Evolutionary conservation across 2,329 filamentous ascomycete species (phyloP).

Genomic region (Scopulariopsis brevicaulis): DNA sequence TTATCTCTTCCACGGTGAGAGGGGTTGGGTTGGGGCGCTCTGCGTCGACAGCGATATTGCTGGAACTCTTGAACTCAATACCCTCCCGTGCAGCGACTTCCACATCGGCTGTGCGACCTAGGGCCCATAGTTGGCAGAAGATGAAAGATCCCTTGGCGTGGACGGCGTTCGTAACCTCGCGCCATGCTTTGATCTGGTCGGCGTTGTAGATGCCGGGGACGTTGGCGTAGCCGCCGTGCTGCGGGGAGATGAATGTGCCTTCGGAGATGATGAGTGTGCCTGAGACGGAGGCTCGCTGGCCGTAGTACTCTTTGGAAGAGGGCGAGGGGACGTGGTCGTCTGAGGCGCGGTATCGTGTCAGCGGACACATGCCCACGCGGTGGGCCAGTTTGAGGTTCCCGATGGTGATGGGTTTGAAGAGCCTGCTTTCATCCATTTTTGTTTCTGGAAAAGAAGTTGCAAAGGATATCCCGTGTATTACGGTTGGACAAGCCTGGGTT

Average conservation of each 20-base stretch:
- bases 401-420: constrained; percentile 31
- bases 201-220: constrained; percentile 46
- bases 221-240: constrained; percentile 23
- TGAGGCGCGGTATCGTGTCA: constrained; percentile 40
- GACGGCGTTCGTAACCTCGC: constrained; percentile 46
- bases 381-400: constrained; percentile 26
- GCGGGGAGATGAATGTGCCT: constrained; percentile 28
- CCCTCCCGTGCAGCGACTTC: constrained; percentile 8
- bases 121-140: constrained; percentile 53
- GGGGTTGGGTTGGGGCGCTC: constrained; percentile 42
- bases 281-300: constrained; percentile 26
- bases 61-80: constrained; percentile 14
- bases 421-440: constrained; percentile 6
- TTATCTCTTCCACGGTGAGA: constrained; percentile 55
- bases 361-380: constrained; percentile 41
- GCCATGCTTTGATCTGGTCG: constrained; percentile 49
- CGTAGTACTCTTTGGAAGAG: constrained; percentile 28
- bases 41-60: constrained; percentile 23
- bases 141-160: constrained; percentile 51
- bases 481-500: no score
- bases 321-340: constrained; percentile 17
- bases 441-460: no score
- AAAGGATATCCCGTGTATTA: no score
- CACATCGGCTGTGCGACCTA: constrained; percentile 36
- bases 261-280: constrained; percentile 31